Base-by-base conservation (phyloP, 1,139 yeast species). In the Meyerozyma guilliermondii region DNA sequence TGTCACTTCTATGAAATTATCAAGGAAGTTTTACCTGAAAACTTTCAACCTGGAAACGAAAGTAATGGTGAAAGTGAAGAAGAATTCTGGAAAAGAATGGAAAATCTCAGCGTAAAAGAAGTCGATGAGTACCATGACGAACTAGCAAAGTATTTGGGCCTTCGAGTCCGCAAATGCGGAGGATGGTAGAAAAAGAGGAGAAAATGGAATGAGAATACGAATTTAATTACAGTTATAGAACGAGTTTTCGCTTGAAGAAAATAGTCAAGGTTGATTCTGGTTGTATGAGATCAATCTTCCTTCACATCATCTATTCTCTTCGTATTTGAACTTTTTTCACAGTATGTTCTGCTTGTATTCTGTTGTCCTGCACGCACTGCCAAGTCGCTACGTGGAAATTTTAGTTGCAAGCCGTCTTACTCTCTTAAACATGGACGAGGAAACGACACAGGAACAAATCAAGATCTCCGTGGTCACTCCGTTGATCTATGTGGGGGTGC, bases 391-490 rank as follows among this genome's bases (percentile, higher is more conserved):
- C 42, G 46, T 43, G 30, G 39, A 35, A 18, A 20, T 20, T 26
- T 16, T 17, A n/a, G n/a, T 20, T 33, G 20, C 22, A 30, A 31
- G n/a, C 13, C 7, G n/a, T n/a, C 16, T 9, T 9, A 13, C 37
- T 41, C 36, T 43, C 20, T 35, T 39, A 37, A 48, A 27, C 35
- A 63, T 63, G 64, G 66, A 62, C 35, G 71, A 65, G 46, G 64
- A 62, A 47, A 54, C 58, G 29, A 45, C 52, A 17, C 59, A 54
- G 39, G 59, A 59, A 35, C 60, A 52, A 44, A 58, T 71, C 43
- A 70, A 72, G 51, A 78, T 89, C 49, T 87, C 96, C n/a, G 79
- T 91, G 33, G 80, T 78, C 59, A 87, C 96, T 13, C 98, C 98
- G 24, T 62, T 92, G 46, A 68, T 87, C 38, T 92, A 92, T 59